These are phyloP conservation scores for Theileria sp. DNA, from an alignment of 169 alveolate species.

Conservation along the genomic window DNA sequence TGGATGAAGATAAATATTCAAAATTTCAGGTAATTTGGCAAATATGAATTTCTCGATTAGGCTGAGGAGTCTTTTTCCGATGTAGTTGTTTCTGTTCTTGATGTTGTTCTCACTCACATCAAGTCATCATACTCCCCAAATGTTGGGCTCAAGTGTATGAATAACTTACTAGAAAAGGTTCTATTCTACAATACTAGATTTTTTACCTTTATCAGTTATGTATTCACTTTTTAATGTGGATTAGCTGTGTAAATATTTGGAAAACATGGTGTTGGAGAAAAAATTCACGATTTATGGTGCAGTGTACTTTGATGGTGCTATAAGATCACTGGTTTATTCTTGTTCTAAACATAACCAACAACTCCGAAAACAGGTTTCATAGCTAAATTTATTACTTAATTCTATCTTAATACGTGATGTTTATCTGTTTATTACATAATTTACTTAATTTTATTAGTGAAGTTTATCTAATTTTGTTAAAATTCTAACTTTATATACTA, in stretches of 20 bases:
- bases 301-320: constrained; percentile 40
- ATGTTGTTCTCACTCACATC: constrained; percentile 36
- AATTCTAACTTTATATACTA: no score
- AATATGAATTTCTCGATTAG: not conserved
- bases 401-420: no score
- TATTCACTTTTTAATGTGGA: not conserved
- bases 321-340: constrained; percentile 47
- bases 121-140: constrained; percentile 31
- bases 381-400: no score
- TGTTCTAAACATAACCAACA: constrained; percentile 53
- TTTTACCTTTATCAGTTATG: not conserved
- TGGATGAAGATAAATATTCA: constrained; percentile 47
- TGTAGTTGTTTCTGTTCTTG: constrained; percentile 17
- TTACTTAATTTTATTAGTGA: no score
- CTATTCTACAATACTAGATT: not conserved
- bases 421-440: no score
- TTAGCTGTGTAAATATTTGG: constrained; percentile 53
- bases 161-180: constrained; percentile 33
- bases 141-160: constrained; percentile 29
- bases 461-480: no score
- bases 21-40: constrained; percentile 9
- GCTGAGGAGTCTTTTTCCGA: constrained; percentile 45
- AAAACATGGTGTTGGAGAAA: constrained; percentile 21
- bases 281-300: constrained; percentile 67
- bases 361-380: constrained; percentile 20